Evolutionary conservation across 2,329 filamentous ascomycete genomes (phyloP), one percentile per base, ranked within the genome.

Genomic region (Fusarium pilosicola): DNA sequence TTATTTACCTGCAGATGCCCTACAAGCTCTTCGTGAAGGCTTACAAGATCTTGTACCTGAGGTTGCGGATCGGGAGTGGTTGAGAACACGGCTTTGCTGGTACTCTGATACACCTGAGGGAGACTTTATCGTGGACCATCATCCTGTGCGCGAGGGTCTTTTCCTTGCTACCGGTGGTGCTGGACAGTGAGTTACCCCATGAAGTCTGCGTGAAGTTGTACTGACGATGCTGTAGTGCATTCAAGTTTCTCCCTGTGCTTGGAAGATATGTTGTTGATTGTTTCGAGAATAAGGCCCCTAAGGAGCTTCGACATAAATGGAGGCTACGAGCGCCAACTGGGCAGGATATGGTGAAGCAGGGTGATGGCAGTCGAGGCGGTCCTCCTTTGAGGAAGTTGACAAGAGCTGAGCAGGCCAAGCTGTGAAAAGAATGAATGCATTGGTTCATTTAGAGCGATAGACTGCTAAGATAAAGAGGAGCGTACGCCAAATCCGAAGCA

Each of bases 101-200:
- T 92, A 92, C 74, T 89, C 87, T 7, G 90, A 92, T 80, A 92
- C 90, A 65, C 89, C 89, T 0, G 85, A 85, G n/a, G 89, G 89
- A 3, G 87, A 92, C 71, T 92, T 91, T 77, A 84, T 92, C 51
- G 85, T 91, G 30, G 86, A 87, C 26, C 83, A 87, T 63, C 89
- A 91, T 67, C 89, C 89, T 0, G 74, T 80, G 2, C 80, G 85
- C 13, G 74, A 83, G 6, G 83, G 85, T 2, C 69, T 88, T 1
- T 88, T 88, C 66, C 38, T 88, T 3, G 86, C 85, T 0, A 86
- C 85, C 0, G 87, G 85, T 58, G 71, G 70, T 62, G 79, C 70
- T 58, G 75, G 75, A 57, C 75, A 77, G 75, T 77, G 32, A 65
- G 75, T 77, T 39, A 8, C n/a, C 13, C 4, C 1, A 5, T 5